Base-by-base conservation (phyloP, 2,329 filamentous ascomycete species). In the Beauveria sp. region DNA sequence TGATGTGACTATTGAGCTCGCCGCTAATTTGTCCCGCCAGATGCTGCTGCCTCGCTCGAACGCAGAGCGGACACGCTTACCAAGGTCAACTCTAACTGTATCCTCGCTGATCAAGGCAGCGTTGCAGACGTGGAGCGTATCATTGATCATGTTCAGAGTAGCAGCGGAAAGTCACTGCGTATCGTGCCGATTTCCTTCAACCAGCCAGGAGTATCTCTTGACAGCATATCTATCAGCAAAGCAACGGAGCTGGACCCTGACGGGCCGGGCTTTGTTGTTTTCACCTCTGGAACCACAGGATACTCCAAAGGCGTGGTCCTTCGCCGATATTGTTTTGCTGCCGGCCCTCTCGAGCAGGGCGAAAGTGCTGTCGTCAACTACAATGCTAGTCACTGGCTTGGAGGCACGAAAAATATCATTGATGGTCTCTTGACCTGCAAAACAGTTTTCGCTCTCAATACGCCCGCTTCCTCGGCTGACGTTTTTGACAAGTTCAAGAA, bases 231-330 rank as follows among this genome's bases (percentile, higher is more conserved):
- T 4, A 65, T 67, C 22, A 61, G 61, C 16, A 34, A 65, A 16
- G 50, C n/a, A 2, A 55, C 62, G 1, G 28, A 46, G 5, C n/a
- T 67, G 47, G 62, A 63, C 22, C 52, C 60, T 1, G 14, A 28
- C 4, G 61, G 66, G 1, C 67, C 66, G 0, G 66, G 66, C 1
- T 38, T 68, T 12, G 63, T 65, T 14, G 38, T 65, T 5, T 65
- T 64, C 76, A 92, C 89, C 2, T 90, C 87, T 16, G 89, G 89
- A 46, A 92, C 89, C 1, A 91, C 89, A 0, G 89, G 89, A 24
- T 81, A 86, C 68, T 89, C 89, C 55, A 92, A 92, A 74, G 89
- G 88, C 63, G 89, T 91, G 1, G 81, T 91, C 22, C 76, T 96
- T 65, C 65, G 65, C 2, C 47, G 62, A 18, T 45, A 45, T 16